Evolutionary conservation across 2,329 filamentous ascomycete species (phyloP).

Genomic region (Colletotrichum chlorophyti): DNA sequence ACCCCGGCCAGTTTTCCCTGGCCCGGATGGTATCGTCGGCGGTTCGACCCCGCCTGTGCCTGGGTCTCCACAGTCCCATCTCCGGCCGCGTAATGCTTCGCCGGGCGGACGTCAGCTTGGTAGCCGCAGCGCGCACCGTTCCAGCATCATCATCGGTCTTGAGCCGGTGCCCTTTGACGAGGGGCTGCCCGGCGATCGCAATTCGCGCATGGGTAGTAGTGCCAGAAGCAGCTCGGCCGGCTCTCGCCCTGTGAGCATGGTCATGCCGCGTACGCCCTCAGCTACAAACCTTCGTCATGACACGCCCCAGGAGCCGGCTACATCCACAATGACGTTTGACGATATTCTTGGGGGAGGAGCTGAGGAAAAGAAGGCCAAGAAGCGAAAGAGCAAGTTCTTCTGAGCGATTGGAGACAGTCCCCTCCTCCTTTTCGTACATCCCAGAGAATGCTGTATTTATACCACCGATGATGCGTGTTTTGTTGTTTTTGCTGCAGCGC

Average conservation of each 20-base stretch:
- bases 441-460: slow-evolving; percentile 20
- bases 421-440: not conserved
- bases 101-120: slow-evolving; percentile 36
- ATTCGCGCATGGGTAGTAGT: slow-evolving; percentile 33
- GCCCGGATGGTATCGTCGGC: slow-evolving; percentile 35
- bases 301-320: slow-evolving; percentile 32
- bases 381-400: slow-evolving; percentile 52
- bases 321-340: slow-evolving; percentile 52
- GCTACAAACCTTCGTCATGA: slow-evolving; percentile 40
- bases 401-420: too few relatives aligned
- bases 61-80: slow-evolving; percentile 38
- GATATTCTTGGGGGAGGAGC: slow-evolving; percentile 50
- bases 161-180: slow-evolving; percentile 42
- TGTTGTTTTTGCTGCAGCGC: too few relatives aligned
- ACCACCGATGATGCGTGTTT: too few relatives aligned
- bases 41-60: slow-evolving; percentile 37
- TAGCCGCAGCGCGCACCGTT: slow-evolving; percentile 44
- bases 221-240: slow-evolving; percentile 35
- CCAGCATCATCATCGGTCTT: slow-evolving; percentile 50
- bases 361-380: slow-evolving; percentile 39
- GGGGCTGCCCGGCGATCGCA: slow-evolving; percentile 27
- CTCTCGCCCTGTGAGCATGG: slow-evolving; percentile 25
- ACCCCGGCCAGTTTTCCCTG: slow-evolving; percentile 43
- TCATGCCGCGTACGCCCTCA: slow-evolving; percentile 39
- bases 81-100: slow-evolving; percentile 47